Base-by-base conservation (phyloP, 768 basidiomycete genomes). In the Thelephora aurantiotincta region DNA sequence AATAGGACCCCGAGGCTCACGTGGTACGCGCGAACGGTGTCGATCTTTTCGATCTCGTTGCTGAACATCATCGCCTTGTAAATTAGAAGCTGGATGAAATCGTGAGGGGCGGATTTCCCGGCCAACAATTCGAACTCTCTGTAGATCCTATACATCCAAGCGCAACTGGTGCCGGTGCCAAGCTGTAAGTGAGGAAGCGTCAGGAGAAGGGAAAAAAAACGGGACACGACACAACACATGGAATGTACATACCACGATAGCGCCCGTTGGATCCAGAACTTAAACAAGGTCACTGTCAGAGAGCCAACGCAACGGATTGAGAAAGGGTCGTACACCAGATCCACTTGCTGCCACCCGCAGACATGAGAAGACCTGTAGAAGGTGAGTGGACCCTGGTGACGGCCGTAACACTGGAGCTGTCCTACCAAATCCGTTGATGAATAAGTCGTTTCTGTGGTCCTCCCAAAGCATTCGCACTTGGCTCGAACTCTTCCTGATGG, bases 401-500 rank as follows among this genome's bases (percentile, higher is more conserved):
- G 18, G 18, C 38, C 22, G 14, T n/a, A 41, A 9, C 18, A 16
- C 7, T n/a, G 12, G 22, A 23, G 23, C 51, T 37, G 5, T 48
- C 70, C 33, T 51, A 82, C 82, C 82, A 51, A 86, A 83, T 20
- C 73, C 67, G 57, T 91, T 91, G 59, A 90, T 78, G 59, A 78
- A 86, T n/a, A 91, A 60, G 57, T 94, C 94, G 57, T 92, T 97
- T 54, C 93, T 72, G 54, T 97, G 93, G 59, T 98, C 94, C 62
- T 96, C 88, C 91, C 90, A 97, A 23, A 96, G 73, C n/a, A 96
- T 78, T 42, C 77, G 76, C 2, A 99, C 94, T 64, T 99, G 96
- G 55, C 87, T 92, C 5, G 86, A 91, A 52, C 75, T 77, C 30
- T 72, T 73, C 23, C 88, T 78, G 41, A 94, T 71, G 2, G 86